Base-by-base conservation (phyloP, 805 yeast species). In the Candida nemodendra region DNA sequence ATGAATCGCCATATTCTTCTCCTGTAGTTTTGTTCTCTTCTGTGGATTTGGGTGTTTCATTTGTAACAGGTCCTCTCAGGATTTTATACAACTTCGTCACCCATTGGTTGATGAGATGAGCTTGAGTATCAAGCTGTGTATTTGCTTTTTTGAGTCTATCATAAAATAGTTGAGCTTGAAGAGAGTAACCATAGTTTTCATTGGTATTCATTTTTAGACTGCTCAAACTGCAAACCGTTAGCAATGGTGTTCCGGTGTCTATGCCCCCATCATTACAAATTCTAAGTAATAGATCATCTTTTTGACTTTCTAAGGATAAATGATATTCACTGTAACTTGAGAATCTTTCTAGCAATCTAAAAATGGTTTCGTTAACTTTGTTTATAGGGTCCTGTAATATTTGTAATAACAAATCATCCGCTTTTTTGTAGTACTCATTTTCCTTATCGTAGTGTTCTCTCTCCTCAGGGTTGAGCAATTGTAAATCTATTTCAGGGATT, bases 1-100 rank as follows among this genome's bases (percentile, higher is more conserved):
- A 65, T 0, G 95, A 80, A 4, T 72, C 74, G 9, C 77, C 80
- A 59, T 90, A 93, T 52, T 89, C 97, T 34, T 78, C 84, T 11
- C 90, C 89, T 36, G 81, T 78, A 3, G 52, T 55, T 9, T 52
- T 51, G 19, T 47, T 59, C 2, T 35, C 46, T 11, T 46, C 58
- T 4, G 39, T 45, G 6, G 44, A 36, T 4, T 24, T 26, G 4
- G 9, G 9, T 12, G 32, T 36, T 7, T 38, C 40, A 22, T 34
- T 41, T 1, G 51, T 62, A 5, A 84, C 66, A 0, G 78, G 78
- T n/a, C 65, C 66, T 24, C 64, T 53, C 32, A 85, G 60, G 11
- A 78, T 56, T 2, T 47, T 47, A 4, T 61, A 50, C 36, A 82
- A 56, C 12, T 69, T 64, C 0, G 53, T 52, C 41, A 78, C 54